Percentiles rank a stretch among this genome's conserved stretches.
These are phyloP conservation scores for Colletotrichum sp. DNA, from an alignment of 2,329 filamentous ascomycete species.

Conservation along the genomic window DNA sequence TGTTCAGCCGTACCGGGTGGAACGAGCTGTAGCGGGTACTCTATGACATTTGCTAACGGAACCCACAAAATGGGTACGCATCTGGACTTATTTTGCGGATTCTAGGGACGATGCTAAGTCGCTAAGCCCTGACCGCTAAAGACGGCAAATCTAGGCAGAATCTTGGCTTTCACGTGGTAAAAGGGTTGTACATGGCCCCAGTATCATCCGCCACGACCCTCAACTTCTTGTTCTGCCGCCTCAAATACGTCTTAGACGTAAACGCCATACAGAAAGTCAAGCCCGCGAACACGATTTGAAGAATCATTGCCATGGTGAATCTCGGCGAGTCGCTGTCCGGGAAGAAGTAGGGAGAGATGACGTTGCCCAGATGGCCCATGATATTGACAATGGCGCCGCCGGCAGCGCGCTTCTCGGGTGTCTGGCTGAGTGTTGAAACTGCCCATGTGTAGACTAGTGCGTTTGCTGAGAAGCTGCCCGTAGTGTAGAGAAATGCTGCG, in stretches of 20 bases:
- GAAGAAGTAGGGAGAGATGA: conserved; percentile 51
- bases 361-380: conserved; percentile 45
- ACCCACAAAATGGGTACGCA: not conserved
- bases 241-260: conserved; percentile 9
- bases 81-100: not conserved
- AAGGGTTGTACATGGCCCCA: conserved; percentile 15
- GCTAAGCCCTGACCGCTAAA: not conserved
- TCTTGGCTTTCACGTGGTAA: conserved; percentile 12
- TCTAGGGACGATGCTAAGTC: not conserved
- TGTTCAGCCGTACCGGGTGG: not conserved
- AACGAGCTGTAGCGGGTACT: not conserved
- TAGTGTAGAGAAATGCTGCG: conserved; percentile 39
- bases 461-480: conserved; percentile 42
- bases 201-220: not conserved
- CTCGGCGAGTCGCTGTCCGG: conserved; percentile 41
- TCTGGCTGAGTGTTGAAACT: conserved; percentile 42
- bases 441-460: conserved; percentile 43
- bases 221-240: conserved; percentile 21
- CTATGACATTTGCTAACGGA: not conserved
- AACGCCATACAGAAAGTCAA: conserved; percentile 7
- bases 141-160: not conserved
- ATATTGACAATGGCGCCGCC: conserved; percentile 47
- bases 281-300: conserved; percentile 19
- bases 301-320: conserved; percentile 43
- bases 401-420: conserved; percentile 47